Evolutionary conservation across 2,329 filamentous ascomycete genomes (phyloP), one percentile per base, ranked within the genome.

Genomic region (Fusarium albosuccineum): DNA sequence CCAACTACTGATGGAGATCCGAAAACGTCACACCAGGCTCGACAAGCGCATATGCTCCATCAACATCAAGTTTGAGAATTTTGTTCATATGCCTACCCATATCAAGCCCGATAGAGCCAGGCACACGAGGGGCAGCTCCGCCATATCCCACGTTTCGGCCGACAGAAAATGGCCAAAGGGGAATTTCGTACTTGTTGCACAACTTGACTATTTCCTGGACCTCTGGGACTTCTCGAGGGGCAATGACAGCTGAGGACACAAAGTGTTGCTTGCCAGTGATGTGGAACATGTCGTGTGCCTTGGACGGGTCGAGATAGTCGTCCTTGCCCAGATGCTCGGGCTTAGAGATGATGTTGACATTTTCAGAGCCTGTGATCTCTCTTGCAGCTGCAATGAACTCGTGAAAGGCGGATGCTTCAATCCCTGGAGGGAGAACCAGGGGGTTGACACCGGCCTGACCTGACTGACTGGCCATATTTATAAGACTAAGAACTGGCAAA

Each of bases 261-360:
- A 71, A 71, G 33, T 67, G 49, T 4, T 66, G 41, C 4, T 57
- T 61, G 1, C 51, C 62, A 4, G 65, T 57, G 9, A 71, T 52
- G 14, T 68, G 57, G 13, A 64, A 69, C 64, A 70, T 71, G 30
- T 70, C 64, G 8, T 71, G 69, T 2, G 57, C 51, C 5, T 71
- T 68, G 42, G 60, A 62, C 5, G 45, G 69, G 22, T 71, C 64
- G 2, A 58, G 57, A 14, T 71, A 71, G 16, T 67, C 44, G 1
- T 50, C 7, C 3, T 71, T 65, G 29, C 37, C 36, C 2, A 63
- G 14, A 11, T 71, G 60, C 1, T 33, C 45, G 5, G 14, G 22
- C 1, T 39, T 50, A 3, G 56, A 42, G 4, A 71, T 53, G 13
- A 71, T 17, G 7, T 42, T 26, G 5, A 68, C 64, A 49, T 70